Conservation (phyloP, 805 yeast species). For the Candida nanaspora region DNA sequence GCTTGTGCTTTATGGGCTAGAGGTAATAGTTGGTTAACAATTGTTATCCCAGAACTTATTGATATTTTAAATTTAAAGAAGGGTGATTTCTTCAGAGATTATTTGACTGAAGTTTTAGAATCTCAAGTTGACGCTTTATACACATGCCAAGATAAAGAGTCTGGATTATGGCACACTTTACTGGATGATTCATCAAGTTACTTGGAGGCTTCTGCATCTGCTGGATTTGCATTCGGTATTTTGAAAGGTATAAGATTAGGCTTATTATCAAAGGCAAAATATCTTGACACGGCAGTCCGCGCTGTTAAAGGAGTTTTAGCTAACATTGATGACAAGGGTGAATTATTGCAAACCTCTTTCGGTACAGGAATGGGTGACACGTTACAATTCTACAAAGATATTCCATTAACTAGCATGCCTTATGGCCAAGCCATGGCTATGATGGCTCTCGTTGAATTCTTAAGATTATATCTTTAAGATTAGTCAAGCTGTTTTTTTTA, state of each 20-base stretch:
- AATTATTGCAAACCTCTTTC: slow-evolving; percentile 26
- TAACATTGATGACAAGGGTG: slow-evolving; percentile 25
- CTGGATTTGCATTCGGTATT: slow-evolving; percentile 31
- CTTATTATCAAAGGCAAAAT: slow-evolving; percentile 17
- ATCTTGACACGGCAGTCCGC: slow-evolving; percentile 18
- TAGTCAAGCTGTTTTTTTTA: too few relatives aligned
- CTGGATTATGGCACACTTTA: slow-evolving; percentile 29
- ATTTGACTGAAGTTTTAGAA: slow-evolving; percentile 23
- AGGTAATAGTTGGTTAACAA: slow-evolving; percentile 31
- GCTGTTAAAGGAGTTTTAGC: slow-evolving; percentile 26
- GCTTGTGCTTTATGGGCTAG: slow-evolving; percentile 29
- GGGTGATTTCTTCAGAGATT: slow-evolving; percentile 23
- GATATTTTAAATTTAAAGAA: slow-evolving; percentile 22
- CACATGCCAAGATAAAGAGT: slow-evolving; percentile 19
- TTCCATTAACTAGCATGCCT: slow-evolving; percentile 29
- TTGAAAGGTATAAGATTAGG: slow-evolving; percentile 24
- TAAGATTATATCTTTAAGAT: slow-evolving; percentile 12
- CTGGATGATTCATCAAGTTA: slow-evolving; percentile 25
- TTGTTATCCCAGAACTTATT: slow-evolving; percentile 29
- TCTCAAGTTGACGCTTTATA: slow-evolving; percentile 23
- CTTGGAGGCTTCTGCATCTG: slow-evolving; percentile 27
- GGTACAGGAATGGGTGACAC: slow-evolving; percentile 30
- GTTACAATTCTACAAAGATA: slow-evolving; percentile 27
- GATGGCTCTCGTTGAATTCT: slow-evolving; percentile 27
- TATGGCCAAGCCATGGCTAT: slow-evolving; percentile 33